phyloP scores from a whole-genome alignment of 1,139 yeast species.

The Nakaseomyces delphensis region DNA sequence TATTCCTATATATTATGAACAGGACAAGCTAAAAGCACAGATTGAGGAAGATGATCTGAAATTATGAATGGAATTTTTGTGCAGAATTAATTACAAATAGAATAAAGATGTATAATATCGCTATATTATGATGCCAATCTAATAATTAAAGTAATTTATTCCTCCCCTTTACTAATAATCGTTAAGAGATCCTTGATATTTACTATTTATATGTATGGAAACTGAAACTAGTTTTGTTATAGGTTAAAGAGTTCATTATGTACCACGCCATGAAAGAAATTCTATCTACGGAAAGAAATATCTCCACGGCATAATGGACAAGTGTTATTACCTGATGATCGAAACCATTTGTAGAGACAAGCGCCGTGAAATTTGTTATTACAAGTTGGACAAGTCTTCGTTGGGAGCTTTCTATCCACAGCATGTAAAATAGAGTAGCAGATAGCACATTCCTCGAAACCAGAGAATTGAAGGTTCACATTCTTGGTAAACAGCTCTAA shows the following conservation, averaged over 20 bases:
- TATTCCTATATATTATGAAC: slow-evolving; percentile 36
- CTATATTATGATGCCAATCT: slow-evolving; percentile 2
- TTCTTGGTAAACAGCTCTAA: slow-evolving; percentile 74
- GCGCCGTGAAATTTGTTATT: slow-evolving; percentile 94
- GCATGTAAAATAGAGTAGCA: slow-evolving; percentile 82
- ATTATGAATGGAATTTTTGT: background rate
- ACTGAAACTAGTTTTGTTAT: too few species aligned
- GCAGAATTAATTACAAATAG: too few species aligned
- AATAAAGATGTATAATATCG: too few species aligned
- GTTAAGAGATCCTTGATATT: too few species aligned
- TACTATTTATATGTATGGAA: too few species aligned
- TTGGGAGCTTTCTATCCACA: slow-evolving; percentile 84
- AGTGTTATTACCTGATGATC: slow-evolving; percentile 81
- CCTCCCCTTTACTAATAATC: too few species aligned
- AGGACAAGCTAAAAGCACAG: background rate
- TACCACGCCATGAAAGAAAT: background rate
- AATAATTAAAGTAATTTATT: too few species aligned
- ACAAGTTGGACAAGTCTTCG: slow-evolving; percentile 83
- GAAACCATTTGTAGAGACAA: slow-evolving; percentile 94
- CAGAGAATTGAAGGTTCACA: slow-evolving; percentile 75
- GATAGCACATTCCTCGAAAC: slow-evolving; percentile 94
- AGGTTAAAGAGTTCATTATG: too few species aligned
- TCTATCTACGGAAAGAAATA: slow-evolving; percentile 43
- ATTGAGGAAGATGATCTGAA: slow-evolving; percentile 3
- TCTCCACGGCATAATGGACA: slow-evolving; percentile 91